These are phyloP conservation scores for Phytophthora cryptogea DNA, from an alignment of 352 stramenopile species.

Conservation along the genomic window DNA sequence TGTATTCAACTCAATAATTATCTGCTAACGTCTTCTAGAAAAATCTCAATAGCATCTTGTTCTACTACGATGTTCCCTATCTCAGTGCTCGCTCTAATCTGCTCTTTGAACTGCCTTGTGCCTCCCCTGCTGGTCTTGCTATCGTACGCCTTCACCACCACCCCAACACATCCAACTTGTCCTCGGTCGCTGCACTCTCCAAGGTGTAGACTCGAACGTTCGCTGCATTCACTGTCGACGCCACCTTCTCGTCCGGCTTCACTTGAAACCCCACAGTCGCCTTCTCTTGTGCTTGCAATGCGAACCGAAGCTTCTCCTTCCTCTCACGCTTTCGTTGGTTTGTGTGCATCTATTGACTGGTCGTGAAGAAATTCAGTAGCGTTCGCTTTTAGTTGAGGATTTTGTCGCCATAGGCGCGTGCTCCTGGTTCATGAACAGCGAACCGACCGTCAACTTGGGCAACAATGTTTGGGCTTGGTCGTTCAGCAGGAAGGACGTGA, in stretches of 20 bases:
- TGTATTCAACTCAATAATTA: no score
- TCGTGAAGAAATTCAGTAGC: conserved; percentile 7
- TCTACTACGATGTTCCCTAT: no score
- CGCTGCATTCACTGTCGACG: conserved; percentile 11
- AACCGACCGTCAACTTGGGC: conserved; percentile 64
- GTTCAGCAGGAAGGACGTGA: conserved; percentile 73
- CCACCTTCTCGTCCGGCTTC: conserved; percentile 6
- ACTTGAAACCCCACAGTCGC: conserved; percentile 19
- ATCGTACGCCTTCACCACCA: conserved; percentile 76
- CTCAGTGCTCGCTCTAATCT: no score
- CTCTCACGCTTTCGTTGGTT: background rate
- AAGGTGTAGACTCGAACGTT: conserved; percentile 48
- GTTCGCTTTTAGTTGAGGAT: conserved; percentile 47
- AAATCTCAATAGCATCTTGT: no score
- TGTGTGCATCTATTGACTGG: conserved; percentile 12
- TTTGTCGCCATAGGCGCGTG: conserved; percentile 66
- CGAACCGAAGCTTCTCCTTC: conserved; percentile 13
- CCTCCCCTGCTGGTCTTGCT: no score
- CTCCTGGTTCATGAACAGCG: conserved; percentile 65
- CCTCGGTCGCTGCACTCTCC: conserved; percentile 1
- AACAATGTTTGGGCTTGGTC: conserved; percentile 55
- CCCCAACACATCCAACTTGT: conserved; percentile 52
- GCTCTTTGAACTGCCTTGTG: no score
- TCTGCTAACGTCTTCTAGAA: no score
- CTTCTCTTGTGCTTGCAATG: conserved; percentile 9